These are phyloP conservation scores for Zygotorulaspora sp. DNA, from an alignment of 805 yeast genomes.

Conservation along the genomic window DNA sequence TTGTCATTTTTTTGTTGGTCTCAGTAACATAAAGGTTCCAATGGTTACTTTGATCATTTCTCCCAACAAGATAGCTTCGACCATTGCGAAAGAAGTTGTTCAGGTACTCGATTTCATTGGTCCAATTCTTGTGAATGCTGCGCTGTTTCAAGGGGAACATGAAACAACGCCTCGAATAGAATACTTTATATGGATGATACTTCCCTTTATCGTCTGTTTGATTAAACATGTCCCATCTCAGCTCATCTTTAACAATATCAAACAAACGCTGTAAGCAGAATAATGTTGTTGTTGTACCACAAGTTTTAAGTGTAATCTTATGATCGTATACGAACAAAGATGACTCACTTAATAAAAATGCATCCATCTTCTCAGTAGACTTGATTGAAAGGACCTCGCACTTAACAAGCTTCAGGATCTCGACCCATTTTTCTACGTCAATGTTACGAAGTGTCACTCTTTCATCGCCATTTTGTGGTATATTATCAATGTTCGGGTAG, in stretches of 20 bases:
- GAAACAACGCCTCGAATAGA: slow-evolving; percentile 86
- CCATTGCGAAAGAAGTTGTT: slow-evolving; percentile 61
- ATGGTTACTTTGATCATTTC: slow-evolving; percentile 65
- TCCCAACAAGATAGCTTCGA: slow-evolving; percentile 72
- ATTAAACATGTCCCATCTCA: slow-evolving; percentile 39
- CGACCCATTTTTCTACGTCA: slow-evolving; percentile 63
- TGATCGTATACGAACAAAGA: slow-evolving; percentile 86
- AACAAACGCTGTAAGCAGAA: slow-evolving; percentile 67
- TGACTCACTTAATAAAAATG: slow-evolving; percentile 83
- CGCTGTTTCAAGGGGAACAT: slow-evolving; percentile 87
- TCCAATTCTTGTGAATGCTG: slow-evolving; percentile 81
- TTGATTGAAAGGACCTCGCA: slow-evolving; percentile 85
- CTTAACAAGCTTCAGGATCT: slow-evolving; percentile 71
- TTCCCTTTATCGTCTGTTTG: slow-evolving; percentile 13
- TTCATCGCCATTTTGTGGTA: slow-evolving; percentile 26
- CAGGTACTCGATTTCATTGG: slow-evolving; percentile 66
- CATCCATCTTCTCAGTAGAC: slow-evolving; percentile 61
- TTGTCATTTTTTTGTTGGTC: slow-evolving; percentile 16
- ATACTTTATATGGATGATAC: slow-evolving; percentile 55
- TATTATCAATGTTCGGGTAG: slow-evolving; percentile 44
- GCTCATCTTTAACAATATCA: slow-evolving; percentile 42
- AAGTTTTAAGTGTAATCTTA: slow-evolving; percentile 82
- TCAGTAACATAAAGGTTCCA: slow-evolving; percentile 85
- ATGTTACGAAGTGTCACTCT: slow-evolving; percentile 56
- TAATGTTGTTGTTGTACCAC: slow-evolving; percentile 92